Evolutionary conservation across 2,329 filamentous ascomycete species (phyloP).

Genomic region (Neurospora sp.): DNA sequence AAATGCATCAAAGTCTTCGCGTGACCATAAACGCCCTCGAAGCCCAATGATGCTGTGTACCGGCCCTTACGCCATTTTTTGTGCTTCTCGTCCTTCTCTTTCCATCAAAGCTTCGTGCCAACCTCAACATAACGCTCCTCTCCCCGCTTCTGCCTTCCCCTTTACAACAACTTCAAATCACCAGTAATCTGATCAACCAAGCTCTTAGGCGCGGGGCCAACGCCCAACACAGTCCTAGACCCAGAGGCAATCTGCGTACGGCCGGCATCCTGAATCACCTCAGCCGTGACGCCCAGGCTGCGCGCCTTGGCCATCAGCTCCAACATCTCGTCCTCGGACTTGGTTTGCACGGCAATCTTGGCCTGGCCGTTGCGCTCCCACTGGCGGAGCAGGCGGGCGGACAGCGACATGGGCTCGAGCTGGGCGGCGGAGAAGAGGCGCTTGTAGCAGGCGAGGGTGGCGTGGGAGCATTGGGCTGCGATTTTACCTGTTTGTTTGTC

Average conservation of each 20-base stretch:
- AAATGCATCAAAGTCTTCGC: background rate
- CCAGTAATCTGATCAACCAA: conserved; percentile 81
- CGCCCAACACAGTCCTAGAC: conserved; percentile 83
- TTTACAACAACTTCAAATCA: conserved; percentile 68
- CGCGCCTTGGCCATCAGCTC: conserved; percentile 66
- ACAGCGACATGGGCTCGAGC: conserved; percentile 38
- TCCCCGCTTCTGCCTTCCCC: background rate
- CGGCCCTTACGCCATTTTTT: background rate
- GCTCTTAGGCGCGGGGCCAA: conserved; percentile 73
- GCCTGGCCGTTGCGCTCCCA: conserved; percentile 86
- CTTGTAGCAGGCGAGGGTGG: conserved; percentile 98
- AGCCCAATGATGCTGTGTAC: background rate
- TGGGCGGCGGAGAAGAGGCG: conserved; percentile 50
- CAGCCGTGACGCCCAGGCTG: conserved; percentile 74
- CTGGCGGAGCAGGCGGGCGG: conserved; percentile 57
- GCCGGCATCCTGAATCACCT: conserved; percentile 90
- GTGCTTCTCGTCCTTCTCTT: background rate
- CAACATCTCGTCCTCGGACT: conserved; percentile 75
- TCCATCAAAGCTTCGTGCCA: background rate
- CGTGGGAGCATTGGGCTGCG: conserved; percentile 87
- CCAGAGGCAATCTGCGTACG: conserved; percentile 93
- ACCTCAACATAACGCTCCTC: background rate
- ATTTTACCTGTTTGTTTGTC: conserved; percentile 64
- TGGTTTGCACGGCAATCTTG: conserved; percentile 86
- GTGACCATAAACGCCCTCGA: background rate